phyloP scores from a whole-genome alignment of 441 rosid genomes.

The Gossypium schwendimanii region DNA sequence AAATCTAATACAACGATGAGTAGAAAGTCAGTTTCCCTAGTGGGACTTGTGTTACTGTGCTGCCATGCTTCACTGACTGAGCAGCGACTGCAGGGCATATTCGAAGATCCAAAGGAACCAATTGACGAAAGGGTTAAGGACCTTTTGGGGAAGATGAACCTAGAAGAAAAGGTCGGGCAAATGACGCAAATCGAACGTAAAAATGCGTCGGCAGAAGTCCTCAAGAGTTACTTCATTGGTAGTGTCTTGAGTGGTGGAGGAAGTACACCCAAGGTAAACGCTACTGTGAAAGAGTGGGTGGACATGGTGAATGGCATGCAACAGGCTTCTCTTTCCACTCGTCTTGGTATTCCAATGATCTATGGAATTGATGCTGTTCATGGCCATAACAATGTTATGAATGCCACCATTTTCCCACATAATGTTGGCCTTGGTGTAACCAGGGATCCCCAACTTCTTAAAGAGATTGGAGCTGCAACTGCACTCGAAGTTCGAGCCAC shows the following conservation, averaged over 20 bases:
- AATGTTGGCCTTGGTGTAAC: constrained; percentile 10
- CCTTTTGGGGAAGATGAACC: constrained; percentile 1
- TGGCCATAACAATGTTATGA: constrained; percentile 7
- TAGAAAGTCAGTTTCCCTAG: not conserved
- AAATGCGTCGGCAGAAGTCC: not conserved
- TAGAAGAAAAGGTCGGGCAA: constrained; percentile 4
- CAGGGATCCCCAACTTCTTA: constrained; percentile 51
- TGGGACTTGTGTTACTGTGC: not conserved
- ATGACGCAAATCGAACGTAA: constrained; percentile 8
- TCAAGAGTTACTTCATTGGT: constrained; percentile 3
- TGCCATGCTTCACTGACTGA: not conserved
- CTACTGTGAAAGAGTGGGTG: not conserved
- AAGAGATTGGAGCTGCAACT: constrained; percentile 56
- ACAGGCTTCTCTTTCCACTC: not conserved
- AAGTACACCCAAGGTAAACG: not conserved
- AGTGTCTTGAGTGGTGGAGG: constrained; percentile 12
- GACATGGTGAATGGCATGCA: constrained; percentile 10
- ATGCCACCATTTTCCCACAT: constrained; percentile 12
- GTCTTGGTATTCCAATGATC: constrained; percentile 8
- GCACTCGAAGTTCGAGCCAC: constrained; percentile 71
- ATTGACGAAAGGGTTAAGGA: not conserved
- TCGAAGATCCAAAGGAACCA: not conserved
- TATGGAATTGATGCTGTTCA: constrained; percentile 8
- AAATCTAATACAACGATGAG: not conserved
- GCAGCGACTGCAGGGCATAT: not conserved